A percentile compares a stretch with the other conserved stretches of the same genome.
Conservation (phyloP, 2,329 filamentous ascomycete species). For the Fusarium sp. region DNA sequence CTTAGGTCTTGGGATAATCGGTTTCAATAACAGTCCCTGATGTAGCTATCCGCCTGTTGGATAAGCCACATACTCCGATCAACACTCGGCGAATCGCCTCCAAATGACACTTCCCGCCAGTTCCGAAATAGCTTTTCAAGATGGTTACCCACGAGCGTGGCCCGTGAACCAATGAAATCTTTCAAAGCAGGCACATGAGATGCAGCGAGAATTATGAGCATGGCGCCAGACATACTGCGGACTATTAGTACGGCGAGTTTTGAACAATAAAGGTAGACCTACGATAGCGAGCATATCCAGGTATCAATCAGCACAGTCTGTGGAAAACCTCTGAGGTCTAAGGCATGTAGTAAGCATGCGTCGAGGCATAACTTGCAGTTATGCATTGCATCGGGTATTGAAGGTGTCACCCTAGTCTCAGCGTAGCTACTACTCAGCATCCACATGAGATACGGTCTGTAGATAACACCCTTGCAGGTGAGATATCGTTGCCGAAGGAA, state of each 20-base stretch:
- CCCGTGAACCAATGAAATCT: slow-evolving; percentile 52
- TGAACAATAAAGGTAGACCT: slow-evolving; percentile 27
- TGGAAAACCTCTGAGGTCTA: slow-evolving; percentile 59
- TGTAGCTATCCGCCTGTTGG: slow-evolving; percentile 56
- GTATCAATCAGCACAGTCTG: slow-evolving; percentile 65
- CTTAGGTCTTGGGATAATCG: not conserved
- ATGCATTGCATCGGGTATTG: slow-evolving; percentile 50
- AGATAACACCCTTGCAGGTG: slow-evolving; percentile 64
- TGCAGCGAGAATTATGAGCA: slow-evolving; percentile 60
- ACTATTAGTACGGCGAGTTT: rapidly evolving
- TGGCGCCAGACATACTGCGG: slow-evolving; percentile 59
- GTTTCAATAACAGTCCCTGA: slow-evolving; percentile 45
- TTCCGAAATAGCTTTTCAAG: slow-evolving; percentile 52
- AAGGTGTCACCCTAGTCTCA: slow-evolving; percentile 41
- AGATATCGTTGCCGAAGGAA: slow-evolving; percentile 63
- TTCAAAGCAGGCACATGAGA: slow-evolving; percentile 53
- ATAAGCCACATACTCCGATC: slow-evolving; percentile 60
- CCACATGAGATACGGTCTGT: slow-evolving; percentile 63
- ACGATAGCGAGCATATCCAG: slow-evolving; percentile 66
- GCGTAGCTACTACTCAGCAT: slow-evolving; percentile 54
- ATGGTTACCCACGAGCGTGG: slow-evolving; percentile 55
- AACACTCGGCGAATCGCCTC: slow-evolving; percentile 57
- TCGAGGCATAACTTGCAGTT: slow-evolving; percentile 60
- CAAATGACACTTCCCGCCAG: slow-evolving; percentile 56
- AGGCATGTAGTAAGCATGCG: slow-evolving; percentile 60